These are phyloP conservation scores for Scheffersomyces cryptocercus DNA, from an alignment of 1,139 yeast genomes.

Conservation along the genomic window DNA sequence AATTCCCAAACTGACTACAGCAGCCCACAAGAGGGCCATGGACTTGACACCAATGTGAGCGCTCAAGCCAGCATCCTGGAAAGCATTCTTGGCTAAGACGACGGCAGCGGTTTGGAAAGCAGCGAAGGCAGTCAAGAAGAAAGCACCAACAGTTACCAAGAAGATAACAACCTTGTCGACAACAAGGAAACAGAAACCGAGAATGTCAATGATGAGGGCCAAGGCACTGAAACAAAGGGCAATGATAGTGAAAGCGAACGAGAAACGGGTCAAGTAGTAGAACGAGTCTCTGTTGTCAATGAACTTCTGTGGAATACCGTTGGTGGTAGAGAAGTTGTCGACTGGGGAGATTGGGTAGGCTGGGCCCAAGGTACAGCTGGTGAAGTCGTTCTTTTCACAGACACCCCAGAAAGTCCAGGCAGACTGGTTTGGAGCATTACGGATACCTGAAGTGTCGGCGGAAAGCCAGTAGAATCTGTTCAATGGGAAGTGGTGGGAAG, in stretches of 20 bases:
- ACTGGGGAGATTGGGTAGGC: conserved; percentile 72
- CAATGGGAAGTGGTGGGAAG: conserved; percentile 60
- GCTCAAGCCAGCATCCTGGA: conserved; percentile 41
- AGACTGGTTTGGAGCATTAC: conserved; percentile 52
- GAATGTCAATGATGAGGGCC: conserved; percentile 40
- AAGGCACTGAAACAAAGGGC: conserved; percentile 56
- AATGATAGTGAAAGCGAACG: conserved; percentile 65
- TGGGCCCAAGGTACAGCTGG: conserved; percentile 48
- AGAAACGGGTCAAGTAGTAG: conserved; percentile 69
- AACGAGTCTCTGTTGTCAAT: conserved; percentile 56
- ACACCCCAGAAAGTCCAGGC: conserved; percentile 89
- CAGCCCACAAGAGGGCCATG: conserved; percentile 71
- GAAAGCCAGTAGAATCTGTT: conserved; percentile 68
- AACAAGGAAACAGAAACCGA: conserved; percentile 51
- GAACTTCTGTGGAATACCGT: conserved; percentile 55
- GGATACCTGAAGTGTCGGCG: conserved; percentile 62
- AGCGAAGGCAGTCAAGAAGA: conserved; percentile 61
- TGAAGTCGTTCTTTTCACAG: conserved; percentile 46
- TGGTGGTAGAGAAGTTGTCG: conserved; percentile 61
- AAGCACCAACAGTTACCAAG: conserved; percentile 51
- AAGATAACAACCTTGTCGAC: conserved; percentile 57
- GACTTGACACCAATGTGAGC: conserved; percentile 58
- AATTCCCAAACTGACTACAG: conserved; percentile 54
- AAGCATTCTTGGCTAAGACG: conserved; percentile 66
- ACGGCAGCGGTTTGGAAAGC: conserved; percentile 67